Conservation (phyloP, 345 rosid genomes). For the Hirschfeldia incana region DNA sequence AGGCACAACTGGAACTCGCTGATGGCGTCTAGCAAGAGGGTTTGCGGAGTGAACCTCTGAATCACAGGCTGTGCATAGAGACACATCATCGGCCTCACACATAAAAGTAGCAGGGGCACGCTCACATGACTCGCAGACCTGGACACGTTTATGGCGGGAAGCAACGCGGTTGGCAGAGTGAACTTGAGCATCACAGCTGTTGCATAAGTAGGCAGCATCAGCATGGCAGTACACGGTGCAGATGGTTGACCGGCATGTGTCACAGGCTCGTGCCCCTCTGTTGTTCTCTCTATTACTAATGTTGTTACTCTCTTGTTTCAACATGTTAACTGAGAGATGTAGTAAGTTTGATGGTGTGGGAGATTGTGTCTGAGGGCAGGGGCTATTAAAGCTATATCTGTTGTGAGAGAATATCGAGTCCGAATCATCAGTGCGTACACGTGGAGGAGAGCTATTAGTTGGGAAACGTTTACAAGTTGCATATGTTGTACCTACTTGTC, state of each 20-base stretch:
- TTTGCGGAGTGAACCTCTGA: conserved; percentile 87
- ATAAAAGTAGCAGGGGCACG: conserved; percentile 79
- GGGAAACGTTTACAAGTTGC: conserved; percentile 23
- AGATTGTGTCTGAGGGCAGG: conserved; percentile 16
- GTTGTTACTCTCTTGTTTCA: conserved; percentile 49
- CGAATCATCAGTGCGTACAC: conserved; percentile 46
- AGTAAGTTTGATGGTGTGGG: conserved; percentile 11
- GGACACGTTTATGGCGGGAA: conserved; percentile 88
- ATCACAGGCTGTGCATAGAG: conserved; percentile 78
- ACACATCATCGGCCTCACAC: conserved; percentile 90
- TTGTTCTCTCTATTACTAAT: conserved; percentile 35
- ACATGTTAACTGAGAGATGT: conserved; percentile 37
- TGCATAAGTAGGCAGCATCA: conserved; percentile 80
- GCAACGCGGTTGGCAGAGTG: conserved; percentile 86
- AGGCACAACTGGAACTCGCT: conserved; percentile 71
- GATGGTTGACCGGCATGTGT: conserved; percentile 67
- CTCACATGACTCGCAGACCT: conserved; percentile 84
- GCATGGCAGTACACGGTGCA: conserved; percentile 89
- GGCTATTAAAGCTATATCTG: conserved; percentile 26
- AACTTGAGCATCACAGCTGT: conserved; percentile 64
- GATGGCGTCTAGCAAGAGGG: conserved; percentile 94
- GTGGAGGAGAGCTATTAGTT: conserved; percentile 30
- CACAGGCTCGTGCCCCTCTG: conserved; percentile 60
- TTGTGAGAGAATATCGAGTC: conserved; percentile 24
- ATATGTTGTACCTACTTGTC: conserved; percentile 18